Base-by-base conservation (phyloP, 768 basidiomycete genomes). In the Cantharellus anzutake region DNA sequence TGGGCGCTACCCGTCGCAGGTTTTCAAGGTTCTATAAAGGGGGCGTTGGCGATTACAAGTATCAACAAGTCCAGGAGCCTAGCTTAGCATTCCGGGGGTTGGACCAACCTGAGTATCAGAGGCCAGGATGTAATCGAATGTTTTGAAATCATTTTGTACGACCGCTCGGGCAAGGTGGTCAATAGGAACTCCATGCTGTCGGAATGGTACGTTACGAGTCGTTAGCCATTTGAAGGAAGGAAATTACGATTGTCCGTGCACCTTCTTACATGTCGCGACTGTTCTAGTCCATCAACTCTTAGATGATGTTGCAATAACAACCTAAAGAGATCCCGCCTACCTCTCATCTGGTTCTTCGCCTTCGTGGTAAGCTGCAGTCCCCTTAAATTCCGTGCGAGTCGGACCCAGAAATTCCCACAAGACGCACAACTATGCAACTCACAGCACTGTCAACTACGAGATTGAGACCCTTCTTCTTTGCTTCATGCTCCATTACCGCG, bases 91-190 rank as follows among this genome's bases (percentile, higher is more conserved):
- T n/a, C n/a, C n/a, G n/a, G 51, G 56, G 14, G 7, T 4, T 37
- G 20, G 20, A 55, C 61, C 5, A 5, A 63, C 62, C 61, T 63
- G 61, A 34, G 50, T 58, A 58, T 63, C 62, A 7, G 62, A 62
- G 11, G 62, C 62, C 7, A 63, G 38, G 5, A 63, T 63, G 39
- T 62, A 63, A 37, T 63, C 62, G 53, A 63, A 62, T 16, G 61
- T 53, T 5, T 44, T 58, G 42, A 63, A 63, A 51, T 63, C 62
- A 20, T 34, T 20, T 20, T 20, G 29, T 40, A 39, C 41, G 4
- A 63, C 62, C 14, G 61, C 50, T 29, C 62, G 53, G 3, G 62
- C 62, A 20, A 42, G 40, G 57, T 56, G 61, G 41, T 62, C 60
- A 29, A 62, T 62, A 2, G 61, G 61, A 3, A 62, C 61, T 5